Percentiles rank a stretch among this genome's conserved stretches.
Conservation (phyloP, 148 eudicot species). For the Heliosperma pusillum region DNA sequence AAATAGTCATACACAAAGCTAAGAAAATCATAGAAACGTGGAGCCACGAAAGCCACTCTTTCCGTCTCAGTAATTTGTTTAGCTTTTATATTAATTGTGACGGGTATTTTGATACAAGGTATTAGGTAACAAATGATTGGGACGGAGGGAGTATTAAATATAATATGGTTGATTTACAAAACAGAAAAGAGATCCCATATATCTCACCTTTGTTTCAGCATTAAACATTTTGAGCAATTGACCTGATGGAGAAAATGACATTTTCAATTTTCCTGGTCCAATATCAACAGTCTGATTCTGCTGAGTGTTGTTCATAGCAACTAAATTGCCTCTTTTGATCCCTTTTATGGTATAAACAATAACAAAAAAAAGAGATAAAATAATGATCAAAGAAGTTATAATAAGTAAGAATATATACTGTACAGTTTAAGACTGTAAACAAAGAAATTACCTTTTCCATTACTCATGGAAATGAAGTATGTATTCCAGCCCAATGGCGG, state of each 20-base stretch:
- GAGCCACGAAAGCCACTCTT: no score
- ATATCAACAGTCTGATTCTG: conserved; percentile 47
- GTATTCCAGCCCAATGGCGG: conserved; percentile 87
- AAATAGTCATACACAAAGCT: no score
- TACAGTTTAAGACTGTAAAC: neutral
- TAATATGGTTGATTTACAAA: neutral
- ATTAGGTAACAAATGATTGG: no score
- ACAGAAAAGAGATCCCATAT: neutral
- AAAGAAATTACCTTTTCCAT: conserved; percentile 40
- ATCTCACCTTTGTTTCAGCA: conserved; percentile 54
- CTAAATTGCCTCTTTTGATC: conserved; percentile 24
- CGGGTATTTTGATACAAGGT: no score
- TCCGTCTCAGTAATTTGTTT: no score
- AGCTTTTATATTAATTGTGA: no score
- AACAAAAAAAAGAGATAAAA: neutral
- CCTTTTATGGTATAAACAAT: conserved; percentile 31
- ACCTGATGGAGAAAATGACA: conserved; percentile 69
- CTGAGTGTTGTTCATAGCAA: conserved; percentile 28
- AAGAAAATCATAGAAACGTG: no score
- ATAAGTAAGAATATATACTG: neutral
- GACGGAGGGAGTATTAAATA: no score
- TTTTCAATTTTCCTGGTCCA: conserved; percentile 75
- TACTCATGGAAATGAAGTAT: conserved; percentile 53
- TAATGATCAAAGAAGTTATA: neutral
- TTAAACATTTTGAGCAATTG: conserved; percentile 56